Evolutionary conservation across 768 basidiomycete genomes (phyloP).

Genomic region (Hemileccinum rubropunctum): DNA sequence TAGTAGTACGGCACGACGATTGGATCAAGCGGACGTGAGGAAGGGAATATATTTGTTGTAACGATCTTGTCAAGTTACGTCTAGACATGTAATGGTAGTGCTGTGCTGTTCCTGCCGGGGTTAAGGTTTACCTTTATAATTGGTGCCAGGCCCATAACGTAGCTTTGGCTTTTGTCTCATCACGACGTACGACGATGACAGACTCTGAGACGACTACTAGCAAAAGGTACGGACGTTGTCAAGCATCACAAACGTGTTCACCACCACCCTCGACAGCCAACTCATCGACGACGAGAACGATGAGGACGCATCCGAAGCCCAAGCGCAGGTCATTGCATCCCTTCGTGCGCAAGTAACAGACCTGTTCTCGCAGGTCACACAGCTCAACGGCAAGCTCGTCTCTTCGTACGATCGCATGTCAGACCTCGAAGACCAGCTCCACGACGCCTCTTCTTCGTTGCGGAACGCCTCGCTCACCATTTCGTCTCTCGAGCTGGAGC

Average conservation of each 20-base stretch:
- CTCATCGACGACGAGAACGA: constrained; percentile 19
- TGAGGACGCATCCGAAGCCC: constrained; percentile 55
- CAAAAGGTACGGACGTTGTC: constrained; percentile 15
- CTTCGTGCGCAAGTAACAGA: constrained; percentile 82
- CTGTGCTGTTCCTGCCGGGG: not conserved
- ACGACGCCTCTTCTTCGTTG: constrained; percentile 58
- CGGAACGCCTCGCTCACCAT: constrained; percentile 64
- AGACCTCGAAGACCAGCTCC: constrained; percentile 87
- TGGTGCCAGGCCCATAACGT: not conserved
- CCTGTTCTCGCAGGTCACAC: constrained; percentile 83
- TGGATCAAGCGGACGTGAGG: constrained; percentile 50
- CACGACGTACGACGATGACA: constrained; percentile 12
- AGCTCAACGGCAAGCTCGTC: constrained; percentile 92
- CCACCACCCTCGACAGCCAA: not conserved
- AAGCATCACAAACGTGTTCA: constrained; percentile 2
- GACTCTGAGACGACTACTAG: constrained; percentile 3
- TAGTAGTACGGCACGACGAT: constrained; percentile 66
- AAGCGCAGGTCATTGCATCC: constrained; percentile 78
- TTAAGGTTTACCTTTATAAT: constrained; percentile 19
- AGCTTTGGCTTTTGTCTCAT: not conserved
- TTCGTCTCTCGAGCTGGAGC: constrained; percentile 79
- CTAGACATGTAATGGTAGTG: not conserved
- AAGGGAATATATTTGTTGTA: not conserved
- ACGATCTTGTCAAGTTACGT: not conserved
- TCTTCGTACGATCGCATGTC: constrained; percentile 89